Base-by-base conservation (phyloP, 1,284 basidiomycete genomes). In the Heterobasidion parviporum region DNA sequence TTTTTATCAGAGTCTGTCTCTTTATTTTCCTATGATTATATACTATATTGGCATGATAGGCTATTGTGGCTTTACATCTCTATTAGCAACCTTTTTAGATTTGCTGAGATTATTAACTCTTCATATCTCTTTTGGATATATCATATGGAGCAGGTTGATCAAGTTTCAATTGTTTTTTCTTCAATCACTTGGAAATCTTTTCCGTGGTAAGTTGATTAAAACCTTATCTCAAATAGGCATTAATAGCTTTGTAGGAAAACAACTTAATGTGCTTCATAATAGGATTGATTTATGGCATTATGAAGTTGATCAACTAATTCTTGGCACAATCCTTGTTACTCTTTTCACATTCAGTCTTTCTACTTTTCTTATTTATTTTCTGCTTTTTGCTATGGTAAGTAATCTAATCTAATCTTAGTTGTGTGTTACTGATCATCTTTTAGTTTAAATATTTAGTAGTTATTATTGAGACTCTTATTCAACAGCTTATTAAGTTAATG, bases 321-420 rank as follows among this genome's bases (percentile, higher is more conserved):
- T 99, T 34, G 96, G 96, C 14, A 96, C 96, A 0, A 87, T 99
- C 47, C 76, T 99, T 26, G 98, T 99, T 73, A 98, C 94, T 0
- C 78, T 98, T 15, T 79, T 93, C 4, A 84, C 88, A 0, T 98
- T 99, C 68, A 76, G 98, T 5, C 87, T 92, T 56, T 96, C 97
- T 1, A 98, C 97, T 0, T 83, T 96, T 2, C 66, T 90, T 32
- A 88, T 86, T 0, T 99, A 96, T 68, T 94, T 95, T 61, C 70
- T 82, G 0, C 72, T 94, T 0, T 96, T 98, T 61, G 87, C 87
- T 2, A 59, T 82, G 56, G 91, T 94, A 56, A 68, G 83, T 64
- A 43, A 26, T 26, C 26, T 26, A 5, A 26, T 26, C 3, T 26
- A 2, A 26, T 26, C 26, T 26, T 26, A 26, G 26, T 3, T 26